These are phyloP conservation scores for Harrya chromipes DNA, from an alignment of 768 basidiomycete genomes.

Conservation along the genomic window DNA sequence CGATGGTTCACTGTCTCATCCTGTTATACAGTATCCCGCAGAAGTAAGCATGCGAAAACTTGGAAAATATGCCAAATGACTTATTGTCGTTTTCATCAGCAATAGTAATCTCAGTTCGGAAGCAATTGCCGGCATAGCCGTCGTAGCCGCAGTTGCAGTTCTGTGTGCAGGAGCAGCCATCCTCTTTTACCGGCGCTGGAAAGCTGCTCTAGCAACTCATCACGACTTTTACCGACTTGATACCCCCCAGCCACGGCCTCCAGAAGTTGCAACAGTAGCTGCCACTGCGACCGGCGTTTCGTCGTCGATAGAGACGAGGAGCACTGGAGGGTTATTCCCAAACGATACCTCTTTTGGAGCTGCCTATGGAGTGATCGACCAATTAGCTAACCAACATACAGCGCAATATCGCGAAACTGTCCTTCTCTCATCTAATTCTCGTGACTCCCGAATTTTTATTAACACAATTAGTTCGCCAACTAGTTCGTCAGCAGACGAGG, in stretches of 20 bases:
- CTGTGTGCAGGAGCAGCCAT: constrained; percentile 12
- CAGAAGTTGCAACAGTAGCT: not conserved
- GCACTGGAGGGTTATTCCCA: constrained; percentile 6
- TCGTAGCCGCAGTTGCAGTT: constrained; percentile 11
- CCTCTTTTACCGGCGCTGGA: constrained; percentile 27
- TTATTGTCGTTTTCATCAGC: constrained; percentile 8
- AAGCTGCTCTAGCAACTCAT: not conserved
- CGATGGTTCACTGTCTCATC: no score
- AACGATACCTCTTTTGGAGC: not conserved
- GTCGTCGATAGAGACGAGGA: constrained; percentile 22
- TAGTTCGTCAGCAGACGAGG: constrained; percentile 16
- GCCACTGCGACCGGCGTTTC: constrained; percentile 13
- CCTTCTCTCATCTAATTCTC: not conserved
- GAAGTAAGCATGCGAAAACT: constrained; percentile 10
- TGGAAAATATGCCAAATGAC: not conserved
- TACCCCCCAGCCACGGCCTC: no score
- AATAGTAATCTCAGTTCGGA: constrained; percentile 20
- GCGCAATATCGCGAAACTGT: not conserved
- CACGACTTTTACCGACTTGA: no score
- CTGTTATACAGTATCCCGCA: not conserved
- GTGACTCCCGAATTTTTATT: constrained; percentile 6
- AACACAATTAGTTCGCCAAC: constrained; percentile 3
- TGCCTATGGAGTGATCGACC: constrained; percentile 6
- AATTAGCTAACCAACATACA: not conserved
- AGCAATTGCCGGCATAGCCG: constrained; percentile 22